These are phyloP conservation scores for Leptosphaerulina australis DNA, from an alignment of 2,329 filamentous ascomycete genomes.

Conservation along the genomic window DNA sequence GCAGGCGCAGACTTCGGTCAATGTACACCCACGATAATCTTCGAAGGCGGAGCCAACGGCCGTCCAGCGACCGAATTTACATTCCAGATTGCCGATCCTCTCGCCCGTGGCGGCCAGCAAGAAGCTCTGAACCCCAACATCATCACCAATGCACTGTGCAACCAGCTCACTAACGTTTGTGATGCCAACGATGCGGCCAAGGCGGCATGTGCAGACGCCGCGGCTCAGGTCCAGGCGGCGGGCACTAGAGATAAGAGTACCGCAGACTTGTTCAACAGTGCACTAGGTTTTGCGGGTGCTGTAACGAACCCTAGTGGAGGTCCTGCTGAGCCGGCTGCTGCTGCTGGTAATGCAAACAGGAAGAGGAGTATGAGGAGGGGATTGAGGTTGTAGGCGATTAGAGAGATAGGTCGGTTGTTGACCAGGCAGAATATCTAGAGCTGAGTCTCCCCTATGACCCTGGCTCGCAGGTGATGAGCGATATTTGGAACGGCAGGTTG, in stretches of 20 bases:
- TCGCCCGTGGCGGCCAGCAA: slow-evolving; percentile 65
- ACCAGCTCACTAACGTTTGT: slow-evolving; percentile 72
- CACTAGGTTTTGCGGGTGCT: slow-evolving; percentile 47
- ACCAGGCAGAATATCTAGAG: slow-evolving; percentile 7
- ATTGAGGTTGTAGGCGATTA: slow-evolving; percentile 19
- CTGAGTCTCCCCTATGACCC: slow-evolving; percentile 1
- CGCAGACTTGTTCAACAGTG: slow-evolving; percentile 51
- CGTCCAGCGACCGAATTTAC: slow-evolving; percentile 65
- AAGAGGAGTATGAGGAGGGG: slow-evolving; percentile 33
- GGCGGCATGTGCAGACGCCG: slow-evolving; percentile 59
- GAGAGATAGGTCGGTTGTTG: background rate
- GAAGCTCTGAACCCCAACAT: slow-evolving; percentile 75
- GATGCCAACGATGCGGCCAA: slow-evolving; percentile 66
- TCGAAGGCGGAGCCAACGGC: slow-evolving; percentile 60
- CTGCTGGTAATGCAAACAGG: slow-evolving; percentile 7
- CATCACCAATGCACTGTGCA: slow-evolving; percentile 74
- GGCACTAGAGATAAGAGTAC: slow-evolving; percentile 50
- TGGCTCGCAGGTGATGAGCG: background rate
- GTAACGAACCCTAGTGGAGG: slow-evolving; percentile 44
- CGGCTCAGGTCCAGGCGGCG: slow-evolving; percentile 58
- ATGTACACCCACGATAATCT: slow-evolving; percentile 62
- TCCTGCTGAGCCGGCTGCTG: slow-evolving; percentile 30
- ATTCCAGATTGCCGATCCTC: slow-evolving; percentile 69
- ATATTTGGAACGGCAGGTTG: background rate
- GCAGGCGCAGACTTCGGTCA: slow-evolving; percentile 45